Base-by-base conservation (phyloP, 257 asterid species). In the Rehmannia glutinosa region DNA sequence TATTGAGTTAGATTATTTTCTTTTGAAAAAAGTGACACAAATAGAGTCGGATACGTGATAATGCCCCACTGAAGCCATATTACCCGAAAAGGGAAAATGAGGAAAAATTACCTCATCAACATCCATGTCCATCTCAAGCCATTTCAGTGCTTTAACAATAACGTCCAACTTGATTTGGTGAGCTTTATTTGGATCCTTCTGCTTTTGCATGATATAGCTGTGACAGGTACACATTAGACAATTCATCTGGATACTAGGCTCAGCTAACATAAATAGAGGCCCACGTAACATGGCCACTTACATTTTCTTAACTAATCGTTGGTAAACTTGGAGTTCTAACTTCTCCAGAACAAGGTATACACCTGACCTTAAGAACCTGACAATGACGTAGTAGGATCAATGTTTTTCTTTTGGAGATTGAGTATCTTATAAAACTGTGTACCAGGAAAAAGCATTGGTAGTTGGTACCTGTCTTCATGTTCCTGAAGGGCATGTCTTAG, bases 281-380 rank as follows among this genome's bases (percentile, higher is more conserved):
- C 60, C 6, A 57, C 20, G 38, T 50, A 42, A 17, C 23, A 21
- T 47, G 21, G 42, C 39, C 21, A 72, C 96, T 69, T 81, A 90
- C 97, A 93, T 88, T 83, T 88, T 93, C 86, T 93, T 93, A 62
- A 93, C 81, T 66, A 93, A 76, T 71, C 96, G 86, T 61, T 88
- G 96, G 83, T 90, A 88, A 75, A 88, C 97, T 86, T 93, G 97
- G 75, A 93, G 99, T 80, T 90, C 97, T 75, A 93, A 77, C 89
- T 93, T 93, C 82, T 93, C 96, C 43, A 93, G 79, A 75, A 88
- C 97, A 38, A 93, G 96, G 81, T 83, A 93, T 32, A 93, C 97
- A 2, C 97, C 99, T 17, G 96, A 88, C 75, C 96, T 93, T 70
- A 93, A 77, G 84, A 93, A 93, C 80, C 99, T 93, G 82, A 68